Evolutionary conservation across 2,329 filamentous ascomycete species (phyloP), one percentile per base, ranked within the genome.

Genomic region (Fusarium temperatum): DNA sequence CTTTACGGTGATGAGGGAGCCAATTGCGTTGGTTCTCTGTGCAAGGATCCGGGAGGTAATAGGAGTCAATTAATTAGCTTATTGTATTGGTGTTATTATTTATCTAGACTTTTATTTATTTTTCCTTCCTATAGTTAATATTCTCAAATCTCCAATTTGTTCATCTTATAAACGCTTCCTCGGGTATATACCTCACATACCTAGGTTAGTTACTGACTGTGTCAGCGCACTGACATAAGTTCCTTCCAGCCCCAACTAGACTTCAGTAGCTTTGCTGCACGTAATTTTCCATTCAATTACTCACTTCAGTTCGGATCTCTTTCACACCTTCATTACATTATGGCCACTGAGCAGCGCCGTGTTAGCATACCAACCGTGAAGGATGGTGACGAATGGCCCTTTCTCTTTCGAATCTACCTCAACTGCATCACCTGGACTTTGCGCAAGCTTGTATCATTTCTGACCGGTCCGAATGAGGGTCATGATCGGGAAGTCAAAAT

Each of bases 1-100:
- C 32, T 61, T 61, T 5, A 61, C 48, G 2, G 35, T 55, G 24
- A n/a, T 61, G 30, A 35, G 58, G 28, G 58, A 61, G 20, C 58
- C 48, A 2, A 50, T 54, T 42, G 45, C 36, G 1, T 54, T 28
- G 0, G 39, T 36, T n/a, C 35, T 60, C 1, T 60, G 36, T 35
- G 26, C 26, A 15, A 14, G 3, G 14, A 53, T 60, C 5, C 36
- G 28, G 7, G 28, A 54, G 4, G n/a, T 47, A 2, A 32, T 60
- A 26, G 35, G 51, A 0, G 32, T 50, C 4, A n/a, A 48, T 30
- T 44, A 9, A 44, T 24, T 6, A 6, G 18, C 18, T 20, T 39
- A 20, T 11, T 22, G 4, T 14, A 15, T 13, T 6, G 10, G 15
- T 17, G 6, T 8, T 18, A n/a, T 8, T 44, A 12, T 44, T 8